These are phyloP conservation scores for Stephania cephalantha DNA, from an alignment of 164 flowering plant genomes.

Conservation along the genomic window DNA sequence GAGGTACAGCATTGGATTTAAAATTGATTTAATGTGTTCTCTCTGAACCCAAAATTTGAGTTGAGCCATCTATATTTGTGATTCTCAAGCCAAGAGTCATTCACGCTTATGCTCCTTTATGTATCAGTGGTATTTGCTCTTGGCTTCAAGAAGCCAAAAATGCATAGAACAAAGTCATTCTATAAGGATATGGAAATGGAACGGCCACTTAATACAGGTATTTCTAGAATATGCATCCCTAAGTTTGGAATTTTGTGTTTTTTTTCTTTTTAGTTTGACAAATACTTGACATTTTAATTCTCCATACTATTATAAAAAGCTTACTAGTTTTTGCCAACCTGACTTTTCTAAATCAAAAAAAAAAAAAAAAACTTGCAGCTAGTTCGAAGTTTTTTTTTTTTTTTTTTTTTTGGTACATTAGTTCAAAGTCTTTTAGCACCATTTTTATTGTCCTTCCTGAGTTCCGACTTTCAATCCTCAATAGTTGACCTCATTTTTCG, in stretches of 20 bases:
- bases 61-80: background rate
- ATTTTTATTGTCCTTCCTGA: background rate
- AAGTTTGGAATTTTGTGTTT: background rate
- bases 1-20: constrained; percentile 42
- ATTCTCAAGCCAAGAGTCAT: background rate
- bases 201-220: constrained; percentile 69
- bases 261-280: background rate
- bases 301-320: background rate
- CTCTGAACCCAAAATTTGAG: background rate
- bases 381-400: too few relatives aligned
- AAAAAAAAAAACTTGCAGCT: background rate
- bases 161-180: constrained; percentile 25
- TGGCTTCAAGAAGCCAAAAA: constrained; percentile 48
- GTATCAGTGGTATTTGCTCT: constrained; percentile 76
- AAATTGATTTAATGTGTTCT: constrained; percentile 4
- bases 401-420: background rate
- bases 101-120: constrained; percentile 13
- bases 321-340: background rate
- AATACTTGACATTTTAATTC: background rate
- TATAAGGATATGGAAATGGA: constrained; percentile 78
- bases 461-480: background rate
- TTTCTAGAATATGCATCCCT: constrained; percentile 9
- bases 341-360: background rate
- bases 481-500: background rate
- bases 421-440: background rate